phyloP scores from a whole-genome alignment of 352 stramenopile species.

The Pythium rhizo-oryzae region DNA sequence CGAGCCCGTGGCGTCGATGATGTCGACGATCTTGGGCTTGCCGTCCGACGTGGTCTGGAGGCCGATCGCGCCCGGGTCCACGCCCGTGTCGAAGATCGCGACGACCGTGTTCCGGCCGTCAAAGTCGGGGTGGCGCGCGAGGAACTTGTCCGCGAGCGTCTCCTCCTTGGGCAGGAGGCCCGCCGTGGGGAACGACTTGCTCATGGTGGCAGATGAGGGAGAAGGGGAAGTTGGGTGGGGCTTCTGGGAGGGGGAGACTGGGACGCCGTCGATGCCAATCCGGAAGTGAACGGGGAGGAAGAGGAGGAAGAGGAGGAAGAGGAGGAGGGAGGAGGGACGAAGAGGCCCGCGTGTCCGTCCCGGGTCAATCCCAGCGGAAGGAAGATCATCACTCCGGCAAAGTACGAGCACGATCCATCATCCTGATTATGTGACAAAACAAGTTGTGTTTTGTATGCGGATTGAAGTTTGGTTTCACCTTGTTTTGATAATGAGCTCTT shows the following conservation, averaged over 20 bases:
- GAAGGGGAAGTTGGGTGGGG: neutral
- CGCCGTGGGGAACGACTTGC: conserved; percentile 66
- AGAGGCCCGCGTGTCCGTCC: neutral
- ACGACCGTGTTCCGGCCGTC: conserved; percentile 93
- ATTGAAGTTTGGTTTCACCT: neutral
- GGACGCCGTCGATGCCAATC: conserved; percentile 5
- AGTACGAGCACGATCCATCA: conserved; percentile 19
- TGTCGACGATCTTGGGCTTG: conserved; percentile 93
- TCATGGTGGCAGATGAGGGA: conserved; percentile 17
- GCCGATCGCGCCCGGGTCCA: conserved; percentile 91
- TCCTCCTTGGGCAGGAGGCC: conserved; percentile 91
- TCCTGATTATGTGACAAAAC: conserved; percentile 6
- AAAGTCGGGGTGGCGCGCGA: conserved; percentile 79
- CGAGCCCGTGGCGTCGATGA: conserved; percentile 94
- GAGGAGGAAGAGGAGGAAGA: neutral
- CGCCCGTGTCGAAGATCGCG: conserved; percentile 96
- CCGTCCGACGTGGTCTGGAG: conserved; percentile 87
- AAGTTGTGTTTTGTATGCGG: conserved; percentile 3
- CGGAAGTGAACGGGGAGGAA: conserved; percentile 8
- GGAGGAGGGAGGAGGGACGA: neutral
- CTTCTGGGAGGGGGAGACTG: neutral
- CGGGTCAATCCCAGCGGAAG: conserved; percentile 1
- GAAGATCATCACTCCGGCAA: conserved; percentile 10
- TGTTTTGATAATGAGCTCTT: conserved; percentile 26
- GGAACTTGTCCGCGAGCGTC: conserved; percentile 84